Evolutionary conservation across 371 early-diverging fungal species (phyloP).

Genomic region (Umbelopsis sp.): DNA sequence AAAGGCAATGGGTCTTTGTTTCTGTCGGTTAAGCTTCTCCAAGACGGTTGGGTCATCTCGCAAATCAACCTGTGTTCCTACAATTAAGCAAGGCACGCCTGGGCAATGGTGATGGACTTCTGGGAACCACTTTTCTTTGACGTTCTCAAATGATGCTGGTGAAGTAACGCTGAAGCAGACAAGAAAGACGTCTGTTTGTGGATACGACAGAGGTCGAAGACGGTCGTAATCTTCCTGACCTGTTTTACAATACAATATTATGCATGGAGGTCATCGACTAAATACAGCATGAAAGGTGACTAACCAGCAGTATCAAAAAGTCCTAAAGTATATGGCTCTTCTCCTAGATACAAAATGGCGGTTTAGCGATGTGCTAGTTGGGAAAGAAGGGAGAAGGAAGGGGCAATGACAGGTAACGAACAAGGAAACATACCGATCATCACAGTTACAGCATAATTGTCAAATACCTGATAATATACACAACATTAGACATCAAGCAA

Average conservation of each 20-base stretch:
- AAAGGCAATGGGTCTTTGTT: slow-evolving; percentile 80
- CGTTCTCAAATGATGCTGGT: slow-evolving; percentile 92
- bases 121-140: slow-evolving; percentile 89
- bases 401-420: background rate
- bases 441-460: slow-evolving; percentile 98
- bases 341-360: slow-evolving; percentile 34
- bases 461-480: slow-evolving; percentile 77
- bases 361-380: background rate
- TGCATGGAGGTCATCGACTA: background rate
- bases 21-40: slow-evolving; percentile 82
- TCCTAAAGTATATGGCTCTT: slow-evolving; percentile 89
- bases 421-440: slow-evolving; percentile 79
- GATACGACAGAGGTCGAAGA: slow-evolving; percentile 93
- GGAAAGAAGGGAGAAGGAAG: background rate
- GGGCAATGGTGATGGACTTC: slow-evolving; percentile 98
- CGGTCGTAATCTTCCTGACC: slow-evolving; percentile 98
- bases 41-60: slow-evolving; percentile 84
- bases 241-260: slow-evolving; percentile 25
- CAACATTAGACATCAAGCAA: too few species aligned
- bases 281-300: slow-evolving; percentile 18
- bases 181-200: slow-evolving; percentile 94
- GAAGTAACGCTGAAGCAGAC: slow-evolving; percentile 97
- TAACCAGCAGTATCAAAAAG: slow-evolving; percentile 97
- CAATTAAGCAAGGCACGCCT: slow-evolving; percentile 95
- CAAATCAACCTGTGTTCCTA: slow-evolving; percentile 96